These are phyloP conservation scores for Plantago major DNA, from an alignment of 257 asterid genomes.

Conservation along the genomic window DNA sequence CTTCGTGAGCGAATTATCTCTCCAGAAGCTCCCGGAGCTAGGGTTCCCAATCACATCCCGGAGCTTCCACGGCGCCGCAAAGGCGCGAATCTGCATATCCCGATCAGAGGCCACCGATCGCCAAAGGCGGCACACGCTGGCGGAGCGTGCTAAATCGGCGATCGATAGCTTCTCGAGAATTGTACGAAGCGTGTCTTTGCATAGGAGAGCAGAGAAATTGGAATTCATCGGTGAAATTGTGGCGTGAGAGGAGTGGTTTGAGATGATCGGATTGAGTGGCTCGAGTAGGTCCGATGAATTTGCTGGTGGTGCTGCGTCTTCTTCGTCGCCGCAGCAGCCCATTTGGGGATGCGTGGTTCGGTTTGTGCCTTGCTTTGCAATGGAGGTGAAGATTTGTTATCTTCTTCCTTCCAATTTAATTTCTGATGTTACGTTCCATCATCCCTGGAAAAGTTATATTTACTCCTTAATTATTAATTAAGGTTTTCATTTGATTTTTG, in stretches of 20 bases:
- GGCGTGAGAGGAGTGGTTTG: constrained; percentile 26
- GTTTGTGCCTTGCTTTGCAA: background rate
- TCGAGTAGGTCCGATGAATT: constrained; percentile 28
- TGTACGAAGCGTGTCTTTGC: constrained; percentile 77
- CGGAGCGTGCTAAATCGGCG: constrained; percentile 76
- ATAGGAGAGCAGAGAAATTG: constrained; percentile 65
- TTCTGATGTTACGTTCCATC: background rate
- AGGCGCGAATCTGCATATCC: constrained; percentile 66
- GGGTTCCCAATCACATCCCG: constrained; percentile 75
- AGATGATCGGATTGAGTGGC: constrained; percentile 34
- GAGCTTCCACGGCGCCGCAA: constrained; percentile 81
- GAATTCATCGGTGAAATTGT: constrained; percentile 88
- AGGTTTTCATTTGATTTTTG: too few relatives aligned
- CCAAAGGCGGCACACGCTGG: constrained; percentile 85
- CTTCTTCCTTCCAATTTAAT: background rate
- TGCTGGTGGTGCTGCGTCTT: constrained; percentile 19
- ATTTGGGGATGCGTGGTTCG: constrained; percentile 21
- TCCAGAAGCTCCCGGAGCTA: constrained; percentile 80
- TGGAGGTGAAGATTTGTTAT: background rate
- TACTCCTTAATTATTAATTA: too few relatives aligned
- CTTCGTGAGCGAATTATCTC: constrained; percentile 72
- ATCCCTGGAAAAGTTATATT: background rate
- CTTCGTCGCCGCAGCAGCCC: constrained; percentile 49
- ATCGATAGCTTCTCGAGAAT: constrained; percentile 62
- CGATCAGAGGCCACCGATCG: constrained; percentile 68